phyloP scores from a whole-genome alignment of 257 asterid species.

The Salvia splendens region DNA sequence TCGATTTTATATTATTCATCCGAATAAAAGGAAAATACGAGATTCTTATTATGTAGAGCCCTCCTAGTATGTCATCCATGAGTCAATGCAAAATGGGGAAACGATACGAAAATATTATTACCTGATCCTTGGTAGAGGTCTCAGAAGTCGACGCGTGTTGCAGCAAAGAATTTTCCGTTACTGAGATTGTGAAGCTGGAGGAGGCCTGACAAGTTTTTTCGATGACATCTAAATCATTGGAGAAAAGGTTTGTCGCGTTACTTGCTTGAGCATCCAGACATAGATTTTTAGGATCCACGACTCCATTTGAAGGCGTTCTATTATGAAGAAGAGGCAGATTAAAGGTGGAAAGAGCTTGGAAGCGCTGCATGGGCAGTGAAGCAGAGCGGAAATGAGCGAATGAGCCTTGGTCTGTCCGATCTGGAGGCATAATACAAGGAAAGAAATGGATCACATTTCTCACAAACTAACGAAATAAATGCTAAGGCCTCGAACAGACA shows the following conservation, averaged over 20 bases:
- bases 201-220: conserved; percentile 30
- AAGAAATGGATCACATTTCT: conserved; percentile 17
- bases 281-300: conserved; percentile 25
- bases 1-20: background rate
- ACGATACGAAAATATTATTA: conserved; percentile 24
- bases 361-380: conserved; percentile 64
- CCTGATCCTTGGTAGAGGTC: conserved; percentile 52
- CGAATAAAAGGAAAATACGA: too few relatives aligned
- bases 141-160: conserved; percentile 47
- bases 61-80: background rate
- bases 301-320: conserved; percentile 46
- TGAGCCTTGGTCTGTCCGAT: conserved; percentile 55
- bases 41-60: too few relatives aligned
- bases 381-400: conserved; percentile 46
- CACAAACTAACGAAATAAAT: conserved; percentile 3
- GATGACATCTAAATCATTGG: conserved; percentile 29
- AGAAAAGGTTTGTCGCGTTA: conserved; percentile 27
- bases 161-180: conserved; percentile 29
- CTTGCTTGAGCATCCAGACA: conserved; percentile 34
- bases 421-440: conserved; percentile 41
- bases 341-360: conserved; percentile 64
- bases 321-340: conserved; percentile 58
- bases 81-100: background rate
- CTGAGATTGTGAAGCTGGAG: conserved; percentile 49
- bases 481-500: background rate